Conservation (phyloP, 176 grass and related monocot species). For the Pontederia paniculata region DNA sequence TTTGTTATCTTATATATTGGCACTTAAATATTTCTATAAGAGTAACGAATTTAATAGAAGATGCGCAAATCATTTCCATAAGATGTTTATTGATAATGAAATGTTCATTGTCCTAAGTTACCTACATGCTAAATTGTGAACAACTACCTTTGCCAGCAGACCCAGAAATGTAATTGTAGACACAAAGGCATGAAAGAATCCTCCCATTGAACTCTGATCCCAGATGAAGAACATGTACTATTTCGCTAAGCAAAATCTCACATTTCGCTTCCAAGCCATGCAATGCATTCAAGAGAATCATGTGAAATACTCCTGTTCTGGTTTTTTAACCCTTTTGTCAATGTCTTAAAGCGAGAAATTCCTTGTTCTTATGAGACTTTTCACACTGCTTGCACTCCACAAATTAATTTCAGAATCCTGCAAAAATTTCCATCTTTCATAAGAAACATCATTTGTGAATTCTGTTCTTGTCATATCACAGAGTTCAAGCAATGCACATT, state of each 20-base stretch:
- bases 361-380: conserved; percentile 38
- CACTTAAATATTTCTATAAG: no score
- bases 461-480: no score
- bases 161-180: conserved; percentile 90
- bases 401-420: conserved; percentile 71
- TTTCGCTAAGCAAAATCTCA: conserved; percentile 60
- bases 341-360: conserved; percentile 36
- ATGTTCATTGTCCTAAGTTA: no score
- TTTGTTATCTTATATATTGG: no score
- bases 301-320: conserved; percentile 55
- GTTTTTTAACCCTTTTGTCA: conserved; percentile 74
- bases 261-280: conserved; percentile 77
- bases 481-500: no score
- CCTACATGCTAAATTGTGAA: no score
- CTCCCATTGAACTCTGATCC: conserved; percentile 71
- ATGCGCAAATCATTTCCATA: no score
- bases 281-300: conserved; percentile 56
- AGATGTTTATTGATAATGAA: no score
- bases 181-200: conserved; percentile 67
- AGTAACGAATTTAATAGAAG: no score
- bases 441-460: no score
- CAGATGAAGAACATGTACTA: conserved; percentile 58
- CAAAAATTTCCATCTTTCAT: no score
- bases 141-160: conserved; percentile 90
- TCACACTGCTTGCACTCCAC: conserved; percentile 59